phyloP scores from a whole-genome alignment of 139 green algal genomes.

The Chara braunii region DNA sequence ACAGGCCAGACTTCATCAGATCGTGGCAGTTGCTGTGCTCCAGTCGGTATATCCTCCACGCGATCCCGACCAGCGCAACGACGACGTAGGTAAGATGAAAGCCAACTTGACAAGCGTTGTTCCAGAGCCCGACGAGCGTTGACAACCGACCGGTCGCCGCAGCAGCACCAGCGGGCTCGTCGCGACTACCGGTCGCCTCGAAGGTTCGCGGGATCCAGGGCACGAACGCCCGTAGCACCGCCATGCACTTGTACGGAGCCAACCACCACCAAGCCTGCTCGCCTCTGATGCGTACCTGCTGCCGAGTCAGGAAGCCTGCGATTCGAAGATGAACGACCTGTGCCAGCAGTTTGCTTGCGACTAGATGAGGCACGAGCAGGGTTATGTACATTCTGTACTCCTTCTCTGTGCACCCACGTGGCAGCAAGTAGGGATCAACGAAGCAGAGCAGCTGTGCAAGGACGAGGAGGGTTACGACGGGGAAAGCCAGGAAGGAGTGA shows the following conservation, averaged over 20 bases:
- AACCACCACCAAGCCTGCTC: conserved; percentile 32
- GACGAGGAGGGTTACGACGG: no score
- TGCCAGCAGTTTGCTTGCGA: conserved; percentile 6
- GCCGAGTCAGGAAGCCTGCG: no score
- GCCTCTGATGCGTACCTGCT: not conserved
- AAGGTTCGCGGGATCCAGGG: conserved; percentile 11
- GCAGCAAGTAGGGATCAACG: no score
- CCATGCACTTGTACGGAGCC: conserved; percentile 34
- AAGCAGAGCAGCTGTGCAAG: no score
- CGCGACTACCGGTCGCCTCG: conserved; percentile 21
- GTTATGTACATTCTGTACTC: no score
- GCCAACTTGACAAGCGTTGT: no score
- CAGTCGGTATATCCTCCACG: conserved; percentile 22
- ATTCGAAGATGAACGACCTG: no score
- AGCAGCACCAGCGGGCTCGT: no score
- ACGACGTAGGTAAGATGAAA: conserved; percentile 22
- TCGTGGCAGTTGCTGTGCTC: conserved; percentile 3
- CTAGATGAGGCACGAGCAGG: conserved; percentile 30
- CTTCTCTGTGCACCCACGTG: no score
- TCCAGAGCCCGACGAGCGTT: conserved; percentile 21
- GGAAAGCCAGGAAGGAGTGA: no score
- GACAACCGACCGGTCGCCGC: not conserved
- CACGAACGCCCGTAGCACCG: conserved; percentile 27
- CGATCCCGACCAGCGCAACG: conserved; percentile 1
- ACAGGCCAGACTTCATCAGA: conserved; percentile 20